Percentiles rank a stretch among this genome's conserved stretches.
These are phyloP conservation scores for Mycena chlorophos DNA, from an alignment of 768 basidiomycete genomes.

Conservation along the genomic window DNA sequence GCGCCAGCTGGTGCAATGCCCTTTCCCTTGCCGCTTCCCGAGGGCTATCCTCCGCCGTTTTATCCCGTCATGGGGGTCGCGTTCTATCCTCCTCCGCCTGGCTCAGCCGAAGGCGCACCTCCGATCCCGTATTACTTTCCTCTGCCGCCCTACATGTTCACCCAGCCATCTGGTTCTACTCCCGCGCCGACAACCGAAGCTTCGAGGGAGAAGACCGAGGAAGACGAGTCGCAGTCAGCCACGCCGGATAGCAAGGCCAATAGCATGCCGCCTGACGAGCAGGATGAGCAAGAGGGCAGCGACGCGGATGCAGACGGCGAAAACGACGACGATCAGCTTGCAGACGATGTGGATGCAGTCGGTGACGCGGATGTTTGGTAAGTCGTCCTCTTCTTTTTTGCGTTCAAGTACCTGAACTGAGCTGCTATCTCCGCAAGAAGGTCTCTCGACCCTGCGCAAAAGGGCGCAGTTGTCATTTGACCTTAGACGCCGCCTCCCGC, in stretches of 20 bases:
- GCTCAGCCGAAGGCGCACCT: conserved; percentile 11
- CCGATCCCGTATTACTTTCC: conserved; percentile 20
- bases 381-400: not conserved
- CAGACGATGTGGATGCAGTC: conserved; percentile 5
- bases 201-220: not conserved
- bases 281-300: not conserved
- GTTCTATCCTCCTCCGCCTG: conserved; percentile 12
- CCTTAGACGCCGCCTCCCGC: conserved; percentile 9
- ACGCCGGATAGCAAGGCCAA: not conserved
- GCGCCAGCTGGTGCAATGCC: not conserved
- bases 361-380: conserved; percentile 8
- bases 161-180: not conserved
- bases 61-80: conserved; percentile 21
- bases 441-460: not conserved
- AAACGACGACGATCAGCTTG: not conserved
- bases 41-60: conserved; percentile 16
- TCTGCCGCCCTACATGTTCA: conserved; percentile 13
- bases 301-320: conserved; percentile 3
- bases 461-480: conserved; percentile 14
- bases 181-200: not conserved
- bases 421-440: not conserved
- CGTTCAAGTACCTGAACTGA: not conserved
- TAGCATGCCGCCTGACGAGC: not conserved
- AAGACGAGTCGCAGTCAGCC: not conserved
- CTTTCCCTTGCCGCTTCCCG: conserved; percentile 8